A percentile compares a stretch with the other conserved stretches of the same genome.
These are phyloP conservation scores for Entophlyctis luteolus DNA, from an alignment of 192 early-diverging fungal genomes.

Conservation along the genomic window DNA sequence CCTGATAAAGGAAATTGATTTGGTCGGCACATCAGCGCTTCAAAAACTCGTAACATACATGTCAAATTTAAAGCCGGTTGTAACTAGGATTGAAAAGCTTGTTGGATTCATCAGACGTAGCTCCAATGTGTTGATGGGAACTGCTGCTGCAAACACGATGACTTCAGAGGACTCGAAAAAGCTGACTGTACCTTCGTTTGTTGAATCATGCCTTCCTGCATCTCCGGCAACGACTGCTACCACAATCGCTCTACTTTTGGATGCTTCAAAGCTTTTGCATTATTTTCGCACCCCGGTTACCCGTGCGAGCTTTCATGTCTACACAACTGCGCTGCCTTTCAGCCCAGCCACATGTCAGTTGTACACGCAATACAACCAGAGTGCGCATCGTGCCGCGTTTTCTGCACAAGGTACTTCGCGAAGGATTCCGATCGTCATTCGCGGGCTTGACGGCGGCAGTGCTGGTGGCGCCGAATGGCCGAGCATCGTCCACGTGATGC, in stretches of 20 bases:
- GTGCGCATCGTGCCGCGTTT: slow-evolving; percentile 14
- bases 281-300: slow-evolving; percentile 17
- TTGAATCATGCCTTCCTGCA: slow-evolving; percentile 1
- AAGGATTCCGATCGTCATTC: slow-evolving; percentile 23
- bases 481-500: not conserved
- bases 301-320: slow-evolving; percentile 14
- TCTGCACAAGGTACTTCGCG: slow-evolving; percentile 17
- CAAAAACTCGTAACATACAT: not conserved
- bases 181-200: not conserved
- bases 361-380: slow-evolving; percentile 9
- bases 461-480: not conserved
- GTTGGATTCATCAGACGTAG: slow-evolving; percentile 14
- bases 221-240: not conserved
- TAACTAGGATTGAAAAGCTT: not conserved
- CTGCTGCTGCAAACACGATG: not conserved
- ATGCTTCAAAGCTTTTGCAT: slow-evolving; percentile 1
- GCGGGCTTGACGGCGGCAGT: no score
- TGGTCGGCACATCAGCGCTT: not conserved
- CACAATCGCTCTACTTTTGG: not conserved
- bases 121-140: not conserved
- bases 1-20: not conserved
- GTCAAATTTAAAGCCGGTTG: not conserved
- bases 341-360: not conserved
- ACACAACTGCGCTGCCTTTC: slow-evolving; percentile 25
- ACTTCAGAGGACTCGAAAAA: not conserved